Conservation (phyloP, 1,139 yeast genomes). For the Yarrowia galli region DNA sequence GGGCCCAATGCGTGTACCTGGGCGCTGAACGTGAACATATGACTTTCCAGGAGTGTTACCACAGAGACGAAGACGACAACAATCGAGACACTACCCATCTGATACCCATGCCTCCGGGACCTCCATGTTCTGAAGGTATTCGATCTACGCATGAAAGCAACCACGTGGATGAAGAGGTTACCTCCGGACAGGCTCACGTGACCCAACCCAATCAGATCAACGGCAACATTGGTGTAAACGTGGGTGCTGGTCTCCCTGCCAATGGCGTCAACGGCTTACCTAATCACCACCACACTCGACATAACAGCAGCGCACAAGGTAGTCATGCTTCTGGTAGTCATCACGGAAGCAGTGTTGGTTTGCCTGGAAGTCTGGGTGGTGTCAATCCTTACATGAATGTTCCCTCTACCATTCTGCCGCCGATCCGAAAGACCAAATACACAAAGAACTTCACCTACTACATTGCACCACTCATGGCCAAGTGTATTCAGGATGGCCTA, state of each 20-base stretch:
- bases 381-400: slow-evolving; percentile 16
- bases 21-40: slow-evolving; percentile 22
- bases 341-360: slow-evolving; percentile 8
- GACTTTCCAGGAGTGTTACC: slow-evolving; percentile 28
- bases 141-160: slow-evolving; percentile 37
- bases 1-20: slow-evolving; percentile 54
- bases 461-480: slow-evolving; percentile 58
- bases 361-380: background rate
- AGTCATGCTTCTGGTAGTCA: slow-evolving; percentile 3
- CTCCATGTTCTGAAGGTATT: slow-evolving; percentile 35
- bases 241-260: background rate
- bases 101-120: slow-evolving; percentile 22
- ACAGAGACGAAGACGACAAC: slow-evolving; percentile 15
- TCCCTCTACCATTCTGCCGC: slow-evolving; percentile 23
- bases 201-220: slow-evolving; percentile 13
- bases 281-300: background rate
- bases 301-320: background rate
- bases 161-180: slow-evolving; percentile 22
- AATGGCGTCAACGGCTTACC: background rate
- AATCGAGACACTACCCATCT: slow-evolving; percentile 1
- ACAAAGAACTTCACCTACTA: slow-evolving; percentile 60
- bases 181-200: slow-evolving; percentile 8
- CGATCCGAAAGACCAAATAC: slow-evolving; percentile 56
- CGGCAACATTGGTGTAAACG: slow-evolving; percentile 4
- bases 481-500: slow-evolving; percentile 53